Percentiles rank a stretch among this genome's conserved stretches.
phyloP scores from a whole-genome alignment of 768 basidiomycete species.

The Favolaschia claudopus region DNA sequence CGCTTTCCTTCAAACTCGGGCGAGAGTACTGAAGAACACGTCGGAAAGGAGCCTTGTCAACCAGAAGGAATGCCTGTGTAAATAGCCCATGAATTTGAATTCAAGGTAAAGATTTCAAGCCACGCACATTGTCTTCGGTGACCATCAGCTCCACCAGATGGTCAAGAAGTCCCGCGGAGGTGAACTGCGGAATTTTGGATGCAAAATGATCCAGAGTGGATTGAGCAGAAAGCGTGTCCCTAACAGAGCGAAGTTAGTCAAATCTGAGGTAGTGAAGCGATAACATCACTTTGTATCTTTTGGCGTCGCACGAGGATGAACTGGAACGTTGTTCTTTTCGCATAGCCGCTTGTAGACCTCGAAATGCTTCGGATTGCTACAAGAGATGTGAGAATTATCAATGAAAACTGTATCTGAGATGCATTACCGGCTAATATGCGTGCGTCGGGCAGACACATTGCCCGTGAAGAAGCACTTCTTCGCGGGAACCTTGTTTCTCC shows the following conservation, averaged over 20 bases:
- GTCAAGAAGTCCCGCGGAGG: slow-evolving; percentile 28
- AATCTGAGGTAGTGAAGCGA: background rate
- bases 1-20: slow-evolving; percentile 19
- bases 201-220: slow-evolving; percentile 21
- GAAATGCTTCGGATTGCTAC: slow-evolving; percentile 8
- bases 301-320: slow-evolving; percentile 7
- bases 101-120: background rate
- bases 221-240: too few relatives aligned
- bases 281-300: background rate
- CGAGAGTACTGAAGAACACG: slow-evolving; percentile 28
- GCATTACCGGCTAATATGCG: background rate
- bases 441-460: background rate
- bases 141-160: slow-evolving; percentile 32
- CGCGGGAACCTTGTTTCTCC: background rate
- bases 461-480: background rate
- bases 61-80: slow-evolving; percentile 28
- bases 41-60: slow-evolving; percentile 28
- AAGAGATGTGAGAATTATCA: too few relatives aligned
- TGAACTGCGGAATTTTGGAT: slow-evolving; percentile 22
- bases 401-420: background rate
- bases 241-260: background rate
- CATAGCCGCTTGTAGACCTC: slow-evolving; percentile 20
- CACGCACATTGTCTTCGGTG: slow-evolving; percentile 23
- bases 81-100: too few relatives aligned
- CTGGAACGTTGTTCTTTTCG: slow-evolving; percentile 11